Base-by-base conservation (phyloP, 2,329 filamentous ascomycete species). In the Coleophoma eucalyptorum region DNA sequence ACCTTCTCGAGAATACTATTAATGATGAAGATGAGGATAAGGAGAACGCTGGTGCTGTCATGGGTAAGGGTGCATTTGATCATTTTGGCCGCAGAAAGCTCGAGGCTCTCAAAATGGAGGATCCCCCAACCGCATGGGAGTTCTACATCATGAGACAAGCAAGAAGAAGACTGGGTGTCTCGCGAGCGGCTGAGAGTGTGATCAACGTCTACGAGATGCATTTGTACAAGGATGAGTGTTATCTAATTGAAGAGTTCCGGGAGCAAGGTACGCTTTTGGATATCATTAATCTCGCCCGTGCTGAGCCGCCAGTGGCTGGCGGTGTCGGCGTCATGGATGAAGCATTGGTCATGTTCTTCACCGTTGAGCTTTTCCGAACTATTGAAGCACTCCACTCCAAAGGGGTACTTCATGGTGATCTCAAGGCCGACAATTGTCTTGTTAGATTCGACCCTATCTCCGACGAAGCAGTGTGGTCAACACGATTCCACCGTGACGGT, bases 391-490 rank as follows among this genome's bases (percentile, higher is more conserved):
- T 99, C 19, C 94, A 99, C 69, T 67, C 81, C 3, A 87, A 87
- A 58, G 80, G 83, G 3, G 77, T 99, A 51, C 75, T 97, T 43
- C 94, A 99, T 65, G 94, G 94, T 37, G 94, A 99, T 64, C 78
- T 99, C 59, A 99, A 99, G 72, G 84, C 89, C 1, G 94, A 99
- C 70, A 99, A 99, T 66, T 93, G 95, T 60, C 83, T 99, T 2
- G 81, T 97, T 4, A 89, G 94, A 5, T 83, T 97, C 18, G 87
- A 91, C 49, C 65, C 76, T 10, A 65, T 71, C n/a, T 58, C 64
- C 50, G 73, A 72, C 32, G 69, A 69, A 2, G 58, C 71, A 21
- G 58, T 68, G 4, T 83, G 88, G 69, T 71, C 75, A 13, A 67
- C 76, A 1, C 81, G 85, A 53, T 97, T 93, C 75, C 78, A 78